Evolutionary conservation across 2,329 filamentous ascomycete genomes (phyloP).

Genomic region (Lasiodiplodia sp.): DNA sequence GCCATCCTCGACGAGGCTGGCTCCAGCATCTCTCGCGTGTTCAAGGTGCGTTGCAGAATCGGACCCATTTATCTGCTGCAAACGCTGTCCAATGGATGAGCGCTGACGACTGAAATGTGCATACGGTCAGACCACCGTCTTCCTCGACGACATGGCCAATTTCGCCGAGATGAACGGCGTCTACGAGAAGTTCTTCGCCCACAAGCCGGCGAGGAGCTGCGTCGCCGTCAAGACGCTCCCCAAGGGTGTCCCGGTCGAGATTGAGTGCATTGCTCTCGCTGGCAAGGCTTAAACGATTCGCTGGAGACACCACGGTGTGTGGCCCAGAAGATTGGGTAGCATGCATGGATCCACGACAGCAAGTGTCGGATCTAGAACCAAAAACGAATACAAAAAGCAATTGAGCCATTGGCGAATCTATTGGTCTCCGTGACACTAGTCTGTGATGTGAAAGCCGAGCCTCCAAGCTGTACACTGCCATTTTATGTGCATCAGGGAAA

Average conservation of each 20-base stretch:
- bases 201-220: slow-evolving; percentile 88
- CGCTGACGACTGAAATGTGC: neutral
- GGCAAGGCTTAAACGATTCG: slow-evolving; percentile 33
- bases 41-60: slow-evolving; percentile 69
- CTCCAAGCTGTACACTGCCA: neutral
- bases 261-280: slow-evolving; percentile 79
- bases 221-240: slow-evolving; percentile 90
- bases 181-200: slow-evolving; percentile 81
- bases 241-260: slow-evolving; percentile 86
- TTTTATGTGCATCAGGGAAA: neutral
- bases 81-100: neutral
- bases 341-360: neutral
- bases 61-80: neutral
- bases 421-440: neutral
- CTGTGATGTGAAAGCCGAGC: neutral
- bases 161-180: slow-evolving; percentile 87
- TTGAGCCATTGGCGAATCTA: neutral
- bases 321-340: neutral
- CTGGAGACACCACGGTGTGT: neutral
- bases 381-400: slow-evolving; percentile 13
- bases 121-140: slow-evolving; percentile 64
- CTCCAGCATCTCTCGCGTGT: slow-evolving; percentile 77
- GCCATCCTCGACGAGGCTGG: slow-evolving; percentile 84
- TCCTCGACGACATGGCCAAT: slow-evolving; percentile 88
- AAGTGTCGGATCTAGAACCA: neutral